Conservation (phyloP, 2,329 filamentous ascomycete genomes). For the Diaporthe citrichinensis region DNA sequence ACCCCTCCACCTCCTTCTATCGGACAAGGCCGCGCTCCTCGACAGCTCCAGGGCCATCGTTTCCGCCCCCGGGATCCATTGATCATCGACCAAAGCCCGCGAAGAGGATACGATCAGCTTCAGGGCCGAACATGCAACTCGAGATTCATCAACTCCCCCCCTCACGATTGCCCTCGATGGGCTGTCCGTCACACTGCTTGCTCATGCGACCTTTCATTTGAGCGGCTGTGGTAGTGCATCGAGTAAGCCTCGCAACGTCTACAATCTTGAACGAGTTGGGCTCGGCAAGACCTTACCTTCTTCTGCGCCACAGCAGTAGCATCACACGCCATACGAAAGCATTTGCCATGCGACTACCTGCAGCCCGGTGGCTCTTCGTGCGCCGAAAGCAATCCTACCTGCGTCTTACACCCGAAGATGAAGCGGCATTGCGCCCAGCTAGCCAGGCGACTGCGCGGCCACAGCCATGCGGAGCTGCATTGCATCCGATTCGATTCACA, state of each 20-base stretch:
- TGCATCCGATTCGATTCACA: slow-evolving; percentile 8
- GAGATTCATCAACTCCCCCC: neutral
- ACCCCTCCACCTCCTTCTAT: slow-evolving; percentile 3
- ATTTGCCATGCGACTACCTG: slow-evolving; percentile 10
- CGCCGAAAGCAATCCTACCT: slow-evolving; percentile 20
- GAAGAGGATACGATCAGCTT: slow-evolving; percentile 9
- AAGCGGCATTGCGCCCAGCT: slow-evolving; percentile 7
- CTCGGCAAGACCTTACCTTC: slow-evolving; percentile 9
- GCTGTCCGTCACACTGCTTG: neutral
- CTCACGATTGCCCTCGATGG: neutral
- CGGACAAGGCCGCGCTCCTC: slow-evolving; percentile 31
- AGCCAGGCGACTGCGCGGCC: slow-evolving; percentile 3
- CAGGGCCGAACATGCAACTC: neutral
- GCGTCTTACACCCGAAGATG: slow-evolving; percentile 10
- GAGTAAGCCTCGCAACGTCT: slow-evolving; percentile 2
- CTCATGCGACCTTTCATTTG: neutral
- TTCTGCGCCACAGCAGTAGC: neutral
- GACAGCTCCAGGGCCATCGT: slow-evolving; percentile 16
- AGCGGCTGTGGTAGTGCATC: neutral
- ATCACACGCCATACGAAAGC: neutral
- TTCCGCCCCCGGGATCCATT: slow-evolving; percentile 32
- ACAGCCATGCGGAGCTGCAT: slow-evolving; percentile 20
- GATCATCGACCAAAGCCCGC: slow-evolving; percentile 29
- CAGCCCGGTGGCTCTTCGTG: slow-evolving; percentile 7
- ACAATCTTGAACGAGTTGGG: neutral